Percentiles rank a stretch among this genome's conserved stretches.
These are phyloP conservation scores for Colletotrichum noveboracense DNA, from an alignment of 2,329 filamentous ascomycete genomes.

Conservation along the genomic window DNA sequence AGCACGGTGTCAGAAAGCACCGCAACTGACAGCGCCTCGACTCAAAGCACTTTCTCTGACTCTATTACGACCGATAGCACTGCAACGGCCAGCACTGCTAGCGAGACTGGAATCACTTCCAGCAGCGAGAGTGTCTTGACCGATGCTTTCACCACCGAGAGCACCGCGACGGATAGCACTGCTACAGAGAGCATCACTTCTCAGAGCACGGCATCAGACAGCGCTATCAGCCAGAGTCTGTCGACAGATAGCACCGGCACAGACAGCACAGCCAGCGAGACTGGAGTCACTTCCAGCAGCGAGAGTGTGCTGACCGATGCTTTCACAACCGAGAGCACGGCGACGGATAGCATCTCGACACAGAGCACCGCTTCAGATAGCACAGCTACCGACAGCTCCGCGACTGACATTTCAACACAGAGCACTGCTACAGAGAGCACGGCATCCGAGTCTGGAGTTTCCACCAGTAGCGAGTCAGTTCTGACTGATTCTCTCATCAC, in stretches of 20 bases:
- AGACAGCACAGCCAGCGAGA: background rate
- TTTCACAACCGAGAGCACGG: background rate
- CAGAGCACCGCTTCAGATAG: background rate
- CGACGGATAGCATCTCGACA: background rate
- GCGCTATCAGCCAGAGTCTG: background rate
- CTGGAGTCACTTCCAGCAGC: background rate
- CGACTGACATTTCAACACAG: background rate
- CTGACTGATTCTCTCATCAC: background rate
- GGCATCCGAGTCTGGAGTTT: background rate
- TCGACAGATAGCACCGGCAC: background rate
- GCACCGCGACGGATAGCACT: background rate
- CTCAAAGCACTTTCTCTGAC: background rate
- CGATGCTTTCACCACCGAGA: background rate
- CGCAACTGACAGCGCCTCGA: background rate
- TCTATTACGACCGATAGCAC: background rate
- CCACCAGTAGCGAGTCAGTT: background rate
- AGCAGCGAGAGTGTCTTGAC: background rate
- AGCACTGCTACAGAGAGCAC: background rate
- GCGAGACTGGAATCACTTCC: background rate
- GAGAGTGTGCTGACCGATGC: background rate
- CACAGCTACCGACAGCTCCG: background rate
- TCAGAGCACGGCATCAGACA: background rate
- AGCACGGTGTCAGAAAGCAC: background rate
- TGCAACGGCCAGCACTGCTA: background rate
- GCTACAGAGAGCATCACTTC: background rate